A percentile compares a stretch with the other conserved stretches of the same genome.
phyloP scores from a whole-genome alignment of 305 asterid species.

The Plantago coronopus region DNA sequence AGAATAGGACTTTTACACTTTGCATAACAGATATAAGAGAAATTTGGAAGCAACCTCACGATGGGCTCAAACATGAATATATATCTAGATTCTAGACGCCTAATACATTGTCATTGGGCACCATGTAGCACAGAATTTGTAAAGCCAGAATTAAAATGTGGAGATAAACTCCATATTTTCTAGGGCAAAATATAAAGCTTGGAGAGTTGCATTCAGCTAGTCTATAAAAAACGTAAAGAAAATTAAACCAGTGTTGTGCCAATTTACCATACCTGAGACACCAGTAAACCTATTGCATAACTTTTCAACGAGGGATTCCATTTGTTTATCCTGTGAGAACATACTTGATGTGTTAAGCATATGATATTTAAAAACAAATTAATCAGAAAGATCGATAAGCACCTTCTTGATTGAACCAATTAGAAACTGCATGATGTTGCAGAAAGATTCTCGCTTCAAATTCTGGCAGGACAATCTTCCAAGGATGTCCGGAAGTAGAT shows the following conservation, averaged over 20 bases:
- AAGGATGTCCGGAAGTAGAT: conserved; percentile 93
- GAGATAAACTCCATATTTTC: too few relatives aligned
- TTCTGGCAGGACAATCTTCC: conserved; percentile 76
- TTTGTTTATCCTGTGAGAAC: conserved; percentile 79
- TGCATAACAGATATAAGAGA: too few relatives aligned
- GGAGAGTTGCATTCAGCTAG: conserved; percentile 5
- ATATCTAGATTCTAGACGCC: too few relatives aligned
- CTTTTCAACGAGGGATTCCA: conserved; percentile 95
- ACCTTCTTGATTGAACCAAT: conserved; percentile 94
- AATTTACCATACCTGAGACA: conserved; percentile 68
- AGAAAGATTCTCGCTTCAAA: conserved; percentile 70
- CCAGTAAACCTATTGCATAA: conserved; percentile 88
- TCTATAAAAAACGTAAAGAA: conserved; percentile 12
- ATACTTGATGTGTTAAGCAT: conserved; percentile 21
- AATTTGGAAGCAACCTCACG: too few relatives aligned
- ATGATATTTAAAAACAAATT: conserved; percentile 12
- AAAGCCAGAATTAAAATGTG: neutral
- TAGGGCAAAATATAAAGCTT: conserved; percentile 2
- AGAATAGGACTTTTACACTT: too few relatives aligned
- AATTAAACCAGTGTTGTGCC: conserved; percentile 1
- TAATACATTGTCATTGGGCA: neutral
- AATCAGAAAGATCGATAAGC: conserved; percentile 15
- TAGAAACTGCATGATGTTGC: conserved; percentile 91
- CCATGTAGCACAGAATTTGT: conserved; percentile 5
- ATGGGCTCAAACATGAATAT: too few relatives aligned